Conservation (phyloP, 129 eudicot genomes). For the Centaurea solstitialis region DNA sequence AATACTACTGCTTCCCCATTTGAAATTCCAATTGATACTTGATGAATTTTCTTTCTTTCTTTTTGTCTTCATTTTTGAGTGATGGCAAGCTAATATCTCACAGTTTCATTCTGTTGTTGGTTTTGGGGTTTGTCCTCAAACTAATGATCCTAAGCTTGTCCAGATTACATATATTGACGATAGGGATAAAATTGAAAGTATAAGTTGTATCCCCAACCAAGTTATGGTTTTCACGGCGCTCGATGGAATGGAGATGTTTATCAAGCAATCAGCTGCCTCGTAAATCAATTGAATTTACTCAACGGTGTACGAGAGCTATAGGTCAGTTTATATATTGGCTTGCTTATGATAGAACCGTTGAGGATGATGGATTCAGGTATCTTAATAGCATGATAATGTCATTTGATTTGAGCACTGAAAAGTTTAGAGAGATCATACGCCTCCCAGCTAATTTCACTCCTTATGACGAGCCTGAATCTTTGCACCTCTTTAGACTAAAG, state of each 20-base stretch:
- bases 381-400: background rate
- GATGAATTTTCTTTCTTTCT: no score
- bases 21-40: no score
- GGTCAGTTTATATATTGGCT: conserved; percentile 42
- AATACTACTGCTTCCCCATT: no score
- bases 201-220: background rate
- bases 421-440: background rate
- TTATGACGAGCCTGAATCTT: no score
- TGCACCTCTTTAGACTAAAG: background rate
- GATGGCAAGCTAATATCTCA: no score
- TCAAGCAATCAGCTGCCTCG: background rate
- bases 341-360: conserved; percentile 14
- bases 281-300: conserved; percentile 12
- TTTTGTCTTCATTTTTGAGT: no score
- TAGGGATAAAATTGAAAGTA: no score
- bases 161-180: conserved; percentile 23
- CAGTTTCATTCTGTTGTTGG: conserved; percentile 33
- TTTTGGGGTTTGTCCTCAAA: conserved; percentile 33
- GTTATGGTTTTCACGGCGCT: conserved; percentile 26
- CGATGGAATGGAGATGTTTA: conserved; percentile 29
- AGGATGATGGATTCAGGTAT: background rate
- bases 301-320: conserved; percentile 32
- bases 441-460: background rate
- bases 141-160: conserved; percentile 23
- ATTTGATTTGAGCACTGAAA: background rate